Base-by-base conservation (phyloP, 768 basidiomycete genomes). In the Megacollybia marginata region DNA sequence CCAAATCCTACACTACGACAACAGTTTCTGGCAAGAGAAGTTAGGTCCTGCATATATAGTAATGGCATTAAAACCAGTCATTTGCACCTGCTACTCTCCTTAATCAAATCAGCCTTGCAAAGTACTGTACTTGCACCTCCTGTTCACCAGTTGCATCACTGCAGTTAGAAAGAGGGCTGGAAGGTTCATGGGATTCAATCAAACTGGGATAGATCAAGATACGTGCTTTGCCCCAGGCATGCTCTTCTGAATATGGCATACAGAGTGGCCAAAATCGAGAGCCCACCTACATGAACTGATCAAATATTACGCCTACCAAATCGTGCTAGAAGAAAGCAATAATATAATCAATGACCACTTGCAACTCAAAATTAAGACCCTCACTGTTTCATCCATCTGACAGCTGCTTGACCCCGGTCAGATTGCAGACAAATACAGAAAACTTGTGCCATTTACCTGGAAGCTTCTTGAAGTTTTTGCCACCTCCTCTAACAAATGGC, bases 371-470 rank as follows among this genome's bases (percentile, higher is more conserved):
- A 40, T 40, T 40, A 40, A 40, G 8, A 15, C 38, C 13, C 38
- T 40, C 38, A 40, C 38, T 5, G 8, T 40, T 15, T 13, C 15
- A 5, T 40, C 38, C 38, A 13, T 40, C 38, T 3, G 38, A 13
- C 13, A 40, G 8, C 38, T 40, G 38, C 38, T 40, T 40, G 18
- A 40, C 18, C 38, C 38, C 4, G 8, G 18, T 15, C 15, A 15
- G 15, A 13, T 40, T 40, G 38, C 38, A 40, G 43, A 46, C 35
- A 42, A 38, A 5, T 15, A 51, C 31, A 3, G 28, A 7, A 36
- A 52, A 43, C 32, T n/a, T 5, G 50, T 50, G 1, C 59, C 59
- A 0, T 59, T 57, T 38, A 54, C 50, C 3, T 61, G 49, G 36
- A 33, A 33, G 5, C 33, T 57, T 1, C 48, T 61, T 0, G 12